These are phyloP conservation scores for Allium cepa DNA, from an alignment of 106 monocot genomes.

Conservation along the genomic window DNA sequence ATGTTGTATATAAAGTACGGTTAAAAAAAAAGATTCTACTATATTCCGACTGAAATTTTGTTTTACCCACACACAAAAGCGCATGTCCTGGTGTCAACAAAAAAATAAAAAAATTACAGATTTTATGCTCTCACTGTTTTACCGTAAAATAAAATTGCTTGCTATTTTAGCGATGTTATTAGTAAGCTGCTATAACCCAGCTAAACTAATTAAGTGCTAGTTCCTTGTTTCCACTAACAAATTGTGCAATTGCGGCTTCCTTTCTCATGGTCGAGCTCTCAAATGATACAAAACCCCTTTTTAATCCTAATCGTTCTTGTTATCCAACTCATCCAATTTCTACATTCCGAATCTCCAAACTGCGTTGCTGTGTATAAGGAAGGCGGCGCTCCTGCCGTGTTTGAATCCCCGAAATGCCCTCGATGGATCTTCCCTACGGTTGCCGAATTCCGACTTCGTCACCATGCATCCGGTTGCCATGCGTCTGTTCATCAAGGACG, in stretches of 20 bases:
- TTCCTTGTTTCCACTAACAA: neutral
- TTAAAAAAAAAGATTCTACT: no score
- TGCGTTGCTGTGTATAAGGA: constrained; percentile 70
- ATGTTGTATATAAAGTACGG: no score
- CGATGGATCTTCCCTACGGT: constrained; percentile 54
- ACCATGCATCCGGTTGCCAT: constrained; percentile 40
- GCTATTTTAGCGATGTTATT: no score
- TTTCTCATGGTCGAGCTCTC: neutral
- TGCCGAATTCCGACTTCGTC: constrained; percentile 11
- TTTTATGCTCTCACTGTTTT: no score
- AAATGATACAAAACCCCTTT: constrained; percentile 12
- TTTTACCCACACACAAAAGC: no score
- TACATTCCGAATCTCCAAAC: constrained; percentile 41
- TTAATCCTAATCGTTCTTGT: constrained; percentile 14
- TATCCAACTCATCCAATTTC: neutral
- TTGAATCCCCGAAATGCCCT: constrained; percentile 68
- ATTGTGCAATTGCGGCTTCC: neutral
- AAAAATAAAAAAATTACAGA: no score
- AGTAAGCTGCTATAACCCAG: no score
- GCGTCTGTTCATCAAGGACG: constrained; percentile 41
- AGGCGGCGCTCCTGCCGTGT: constrained; percentile 78
- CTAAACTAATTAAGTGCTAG: no score
- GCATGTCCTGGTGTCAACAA: no score
- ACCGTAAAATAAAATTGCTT: no score
- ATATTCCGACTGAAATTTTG: no score